Evolutionary conservation across 75 land plant genomes (phyloP).

Genomic region (Pinus albicaulis): DNA sequence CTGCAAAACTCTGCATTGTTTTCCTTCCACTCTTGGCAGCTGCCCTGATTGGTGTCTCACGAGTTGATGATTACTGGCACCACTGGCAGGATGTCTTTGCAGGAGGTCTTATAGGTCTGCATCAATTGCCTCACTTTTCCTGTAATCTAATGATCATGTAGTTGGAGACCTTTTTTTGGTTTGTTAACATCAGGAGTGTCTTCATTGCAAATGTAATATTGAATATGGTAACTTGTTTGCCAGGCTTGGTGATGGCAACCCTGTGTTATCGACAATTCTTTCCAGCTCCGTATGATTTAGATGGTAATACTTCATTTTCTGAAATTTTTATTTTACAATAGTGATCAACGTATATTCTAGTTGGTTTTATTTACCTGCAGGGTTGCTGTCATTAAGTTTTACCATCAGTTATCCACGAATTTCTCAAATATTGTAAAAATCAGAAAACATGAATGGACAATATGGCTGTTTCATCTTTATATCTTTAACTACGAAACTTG

Average conservation of each 20-base stretch:
- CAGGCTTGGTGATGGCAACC: slow-evolving; percentile 45
- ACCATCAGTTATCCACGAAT: too few species aligned
- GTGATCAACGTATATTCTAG: too few species aligned
- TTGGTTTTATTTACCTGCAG: too few species aligned
- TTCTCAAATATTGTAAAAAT: too few species aligned
- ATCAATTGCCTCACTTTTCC: neutral
- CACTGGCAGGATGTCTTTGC: slow-evolving; percentile 77
- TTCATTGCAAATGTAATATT: neutral
- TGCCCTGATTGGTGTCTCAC: slow-evolving; percentile 54
- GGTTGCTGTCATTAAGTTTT: too few species aligned
- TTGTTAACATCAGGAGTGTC: neutral
- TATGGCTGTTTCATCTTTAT: too few species aligned
- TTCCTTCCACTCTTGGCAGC: slow-evolving; percentile 56
- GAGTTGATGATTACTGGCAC: slow-evolving; percentile 84
- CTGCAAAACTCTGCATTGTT: slow-evolving; percentile 65
- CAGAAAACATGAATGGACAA: too few species aligned
- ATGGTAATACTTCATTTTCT: slow-evolving; percentile 23
- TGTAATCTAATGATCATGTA: neutral
- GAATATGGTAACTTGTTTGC: neutral
- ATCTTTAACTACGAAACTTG: too few species aligned
- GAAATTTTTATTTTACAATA: too few species aligned
- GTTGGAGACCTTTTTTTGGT: neutral
- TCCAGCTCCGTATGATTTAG: slow-evolving; percentile 38
- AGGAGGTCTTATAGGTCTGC: slow-evolving; percentile 64
- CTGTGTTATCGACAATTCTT: slow-evolving; percentile 67